Evolutionary conservation across 768 basidiomycete species (phyloP).

Genomic region (Leccinum boreale): DNA sequence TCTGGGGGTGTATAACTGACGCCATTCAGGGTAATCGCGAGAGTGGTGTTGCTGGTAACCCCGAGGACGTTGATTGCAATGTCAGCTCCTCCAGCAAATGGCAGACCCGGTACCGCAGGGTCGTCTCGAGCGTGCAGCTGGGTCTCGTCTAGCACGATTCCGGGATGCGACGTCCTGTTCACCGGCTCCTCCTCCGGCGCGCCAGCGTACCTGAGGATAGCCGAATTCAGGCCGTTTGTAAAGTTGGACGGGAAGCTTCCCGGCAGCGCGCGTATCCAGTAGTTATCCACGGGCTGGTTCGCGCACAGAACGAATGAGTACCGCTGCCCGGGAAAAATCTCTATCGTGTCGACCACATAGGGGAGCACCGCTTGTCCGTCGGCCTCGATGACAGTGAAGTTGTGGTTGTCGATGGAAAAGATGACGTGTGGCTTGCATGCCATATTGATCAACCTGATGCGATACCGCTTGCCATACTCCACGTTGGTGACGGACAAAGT

Average conservation of each 20-base stretch:
- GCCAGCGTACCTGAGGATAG: conserved; percentile 41
- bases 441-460: conserved; percentile 39
- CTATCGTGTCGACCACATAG: conserved; percentile 36
- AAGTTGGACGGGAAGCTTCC: conserved; percentile 16
- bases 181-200: conserved; percentile 34
- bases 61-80: conserved; percentile 37
- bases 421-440: conserved; percentile 42
- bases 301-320: conserved; percentile 45
- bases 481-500: conserved; percentile 37
- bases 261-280: conserved; percentile 40
- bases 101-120: conserved; percentile 29
- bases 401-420: conserved; percentile 47
- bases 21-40: conserved; percentile 33
- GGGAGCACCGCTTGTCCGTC: conserved; percentile 41
- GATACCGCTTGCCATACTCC: conserved; percentile 32
- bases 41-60: conserved; percentile 23
- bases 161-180: conserved; percentile 5
- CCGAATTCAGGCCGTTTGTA: conserved; percentile 35
- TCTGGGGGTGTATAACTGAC: conserved; percentile 33
- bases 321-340: conserved; percentile 48
- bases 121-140: conserved; percentile 33
- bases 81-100: conserved; percentile 39
- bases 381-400: conserved; percentile 45
- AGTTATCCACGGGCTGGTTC: conserved; percentile 35
- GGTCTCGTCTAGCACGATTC: conserved; percentile 34